phyloP scores from a whole-genome alignment of 2,329 filamentous ascomycete species.

The Apiospora pterosperma region DNA sequence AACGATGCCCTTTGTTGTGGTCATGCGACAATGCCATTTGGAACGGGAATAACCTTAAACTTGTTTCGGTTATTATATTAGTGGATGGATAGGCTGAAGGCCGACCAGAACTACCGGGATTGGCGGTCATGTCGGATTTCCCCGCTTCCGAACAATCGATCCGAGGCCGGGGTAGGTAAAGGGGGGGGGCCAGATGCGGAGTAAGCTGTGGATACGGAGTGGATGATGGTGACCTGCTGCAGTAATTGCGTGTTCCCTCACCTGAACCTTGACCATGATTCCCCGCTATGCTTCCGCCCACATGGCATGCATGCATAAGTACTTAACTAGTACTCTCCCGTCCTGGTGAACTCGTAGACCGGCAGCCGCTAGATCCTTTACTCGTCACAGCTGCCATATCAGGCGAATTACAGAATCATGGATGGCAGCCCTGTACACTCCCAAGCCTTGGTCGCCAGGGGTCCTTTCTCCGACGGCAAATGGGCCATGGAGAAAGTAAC shows the following conservation, averaged over 20 bases:
- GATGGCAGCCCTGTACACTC: slow-evolving; percentile 19
- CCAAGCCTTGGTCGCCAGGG: slow-evolving; percentile 25
- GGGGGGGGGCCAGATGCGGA: neutral
- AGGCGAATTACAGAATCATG: too few relatives aligned
- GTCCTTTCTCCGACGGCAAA: slow-evolving; percentile 27
- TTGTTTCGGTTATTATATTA: too few relatives aligned
- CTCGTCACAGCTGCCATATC: neutral
- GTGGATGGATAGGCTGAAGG: too few relatives aligned
- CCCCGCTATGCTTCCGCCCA: neutral
- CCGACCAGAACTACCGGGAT: neutral
- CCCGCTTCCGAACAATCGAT: neutral
- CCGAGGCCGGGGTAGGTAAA: neutral
- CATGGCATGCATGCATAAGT: neutral
- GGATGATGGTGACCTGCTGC: neutral
- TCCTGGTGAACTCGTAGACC: too few relatives aligned
- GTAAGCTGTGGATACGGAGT: neutral
- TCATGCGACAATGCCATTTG: neutral
- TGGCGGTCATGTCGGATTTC: neutral
- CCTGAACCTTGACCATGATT: neutral
- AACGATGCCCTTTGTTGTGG: neutral
- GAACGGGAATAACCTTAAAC: too few relatives aligned
- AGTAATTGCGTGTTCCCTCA: neutral
- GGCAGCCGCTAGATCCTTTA: neutral
- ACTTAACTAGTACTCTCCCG: neutral
- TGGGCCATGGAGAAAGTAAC: slow-evolving; percentile 28